Conservation (phyloP, 2,329 filamentous ascomycete species). For the Talaromyces sp. region DNA sequence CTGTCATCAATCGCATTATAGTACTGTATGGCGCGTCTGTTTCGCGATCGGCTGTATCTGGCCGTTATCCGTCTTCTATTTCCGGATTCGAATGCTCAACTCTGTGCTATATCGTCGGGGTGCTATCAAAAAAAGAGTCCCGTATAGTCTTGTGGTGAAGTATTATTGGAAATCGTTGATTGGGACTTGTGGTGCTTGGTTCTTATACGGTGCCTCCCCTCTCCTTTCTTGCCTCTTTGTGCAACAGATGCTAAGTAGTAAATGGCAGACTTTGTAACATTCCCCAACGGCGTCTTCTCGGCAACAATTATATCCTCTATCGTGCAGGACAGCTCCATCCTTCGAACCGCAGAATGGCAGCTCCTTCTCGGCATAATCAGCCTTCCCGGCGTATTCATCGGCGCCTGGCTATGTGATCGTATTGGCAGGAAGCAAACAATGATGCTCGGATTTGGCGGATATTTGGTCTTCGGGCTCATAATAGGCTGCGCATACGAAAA, state of each 20-base stretch:
- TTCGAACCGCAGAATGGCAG: conserved; percentile 48
- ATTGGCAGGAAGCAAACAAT: conserved; percentile 51
- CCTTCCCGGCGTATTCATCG: conserved; percentile 51
- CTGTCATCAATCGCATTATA: conserved; percentile 34
- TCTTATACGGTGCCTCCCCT: conserved; percentile 42
- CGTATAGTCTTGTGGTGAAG: conserved; percentile 49
- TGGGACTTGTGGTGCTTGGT: conserved; percentile 56
- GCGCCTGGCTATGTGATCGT: conserved; percentile 47
- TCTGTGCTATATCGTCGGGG: conserved; percentile 51
- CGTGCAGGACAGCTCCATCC: conserved; percentile 37
- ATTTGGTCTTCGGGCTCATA: conserved; percentile 51
- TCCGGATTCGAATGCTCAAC: conserved; percentile 54
- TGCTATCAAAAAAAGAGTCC: conserved; percentile 52
- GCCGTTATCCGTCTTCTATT: conserved; percentile 55
- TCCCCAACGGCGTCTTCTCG: conserved; percentile 49
- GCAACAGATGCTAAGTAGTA: too few relatives aligned
- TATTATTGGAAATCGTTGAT: conserved; percentile 56
- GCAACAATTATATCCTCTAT: conserved; percentile 44
- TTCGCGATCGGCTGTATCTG: conserved; percentile 50
- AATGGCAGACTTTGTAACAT: conserved; percentile 38
- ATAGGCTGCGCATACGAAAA: conserved; percentile 50
- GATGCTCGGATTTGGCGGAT: conserved; percentile 51
- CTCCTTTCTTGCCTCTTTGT: too few relatives aligned
- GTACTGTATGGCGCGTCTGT: conserved; percentile 49
- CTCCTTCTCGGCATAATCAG: conserved; percentile 44